Evolutionary conservation across 345 rosid genomes (phyloP), one percentile per base, ranked within the genome.

Genomic region (Syzygium jambos): DNA sequence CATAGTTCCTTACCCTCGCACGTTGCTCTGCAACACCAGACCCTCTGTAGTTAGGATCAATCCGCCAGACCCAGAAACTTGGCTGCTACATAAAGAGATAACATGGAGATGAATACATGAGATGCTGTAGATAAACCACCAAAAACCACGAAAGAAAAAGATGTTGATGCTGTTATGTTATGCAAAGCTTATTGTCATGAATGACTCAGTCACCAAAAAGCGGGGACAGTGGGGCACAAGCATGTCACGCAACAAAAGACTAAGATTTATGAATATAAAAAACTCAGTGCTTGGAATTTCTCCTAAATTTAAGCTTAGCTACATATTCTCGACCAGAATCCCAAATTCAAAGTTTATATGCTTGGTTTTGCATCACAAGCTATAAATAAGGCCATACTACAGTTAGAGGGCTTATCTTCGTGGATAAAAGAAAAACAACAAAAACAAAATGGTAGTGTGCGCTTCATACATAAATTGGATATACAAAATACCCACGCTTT

Each of bases 41-140:
- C 4, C 89, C 85, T 92, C 96, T 92, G 83, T 90, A 92, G 90
- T 89, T 91, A 34, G 97, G 96, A 89, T 94, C 96, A 63, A 93
- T 88, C 92, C 96, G 93, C 97, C 98, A 96, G 87, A 95, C 95
- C 98, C 95, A 92, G 92, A 94, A 94, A 89, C 91, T 94, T 65
- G 96, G 88, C 96, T 95, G 93, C 86, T 87, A 41, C 90, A 89
- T 25, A 54, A 85, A 88, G 88, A 46, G 86, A 61, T 38, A 19
- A 73, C 83, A 78, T 78, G 78, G 83, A 85, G 61, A 84, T 27
- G 54, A 21, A 53, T 46, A 80, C 38, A 61, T 41, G 51, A 87
- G 82, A 89, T 46, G 54, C 68, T 9, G 80, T 34, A 17, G 49
- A 73, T 73, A 34, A 17, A 17, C 25, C 7, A 2, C 49, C 68